Base-by-base conservation (phyloP, 768 basidiomycete species). In the Trametopsis cervina region DNA sequence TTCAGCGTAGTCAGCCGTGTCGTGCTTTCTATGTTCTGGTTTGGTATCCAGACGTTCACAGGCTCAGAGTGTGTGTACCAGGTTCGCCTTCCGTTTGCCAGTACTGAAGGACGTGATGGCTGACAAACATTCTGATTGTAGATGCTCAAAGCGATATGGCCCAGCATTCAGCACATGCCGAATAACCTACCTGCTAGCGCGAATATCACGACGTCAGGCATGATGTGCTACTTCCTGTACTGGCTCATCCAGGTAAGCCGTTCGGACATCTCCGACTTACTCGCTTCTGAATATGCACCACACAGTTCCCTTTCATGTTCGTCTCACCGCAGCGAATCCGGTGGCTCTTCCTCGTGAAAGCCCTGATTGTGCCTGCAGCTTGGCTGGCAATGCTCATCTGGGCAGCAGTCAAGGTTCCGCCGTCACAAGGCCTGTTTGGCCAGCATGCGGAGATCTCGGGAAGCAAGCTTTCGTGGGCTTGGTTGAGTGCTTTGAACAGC, bases 131-230 rank as follows among this genome's bases (percentile, higher is more conserved):
- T 10, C 11, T 41, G 11, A 17, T 20, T 25, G n/a, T 18, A 54
- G 65, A 87, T 86, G 84, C 67, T 88, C 13, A 86, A 84, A 60
- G 87, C 87, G 1, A 85, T 90, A 23, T 89, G 88, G 87, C 88
- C 88, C 0, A 80, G 81, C 0, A 71, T 78, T 35, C 75, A 75
- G 12, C 73, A 65, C 42, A 62, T 90, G 25, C 81, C 81, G 0
- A 89, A 90, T 57, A 74, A 69, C 45, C 69, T 90, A 3, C 66
- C 85, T 12, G 65, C 66, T 4, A 66, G 64, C 11, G 71, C 83
- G 11, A 69, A 76, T 46, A 85, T 88, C 45, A 88, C 83, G 2
- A 80, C 37, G 22, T 17, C 52, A 81, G 82, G 78, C n/a, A 72
- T 89, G 58, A 71, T 83, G 62, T 85, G 81, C 60, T 89, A 85